These are phyloP conservation scores for Xylaria sp. DNA, from an alignment of 2,329 filamentous ascomycete genomes.

Conservation along the genomic window DNA sequence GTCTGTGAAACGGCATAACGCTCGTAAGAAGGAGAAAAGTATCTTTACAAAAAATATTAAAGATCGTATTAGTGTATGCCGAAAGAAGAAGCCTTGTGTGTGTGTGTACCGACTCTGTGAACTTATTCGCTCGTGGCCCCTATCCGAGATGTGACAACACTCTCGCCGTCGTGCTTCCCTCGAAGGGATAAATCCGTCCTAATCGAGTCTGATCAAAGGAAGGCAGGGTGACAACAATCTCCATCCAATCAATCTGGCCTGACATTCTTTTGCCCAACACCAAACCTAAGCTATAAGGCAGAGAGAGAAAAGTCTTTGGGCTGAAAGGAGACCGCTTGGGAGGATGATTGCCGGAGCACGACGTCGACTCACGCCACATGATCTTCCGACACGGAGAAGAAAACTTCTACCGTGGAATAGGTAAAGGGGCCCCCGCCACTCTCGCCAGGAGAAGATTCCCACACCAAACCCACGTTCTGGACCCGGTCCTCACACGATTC, in stretches of 20 bases:
- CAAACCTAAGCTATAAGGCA: neutral
- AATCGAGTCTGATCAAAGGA: neutral
- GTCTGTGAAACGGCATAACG: constrained; percentile 18
- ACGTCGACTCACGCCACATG: neutral
- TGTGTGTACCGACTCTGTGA: neutral
- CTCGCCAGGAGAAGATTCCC: neutral
- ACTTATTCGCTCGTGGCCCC: neutral
- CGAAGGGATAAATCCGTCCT: neutral
- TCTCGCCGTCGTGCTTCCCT: constrained; percentile 5
- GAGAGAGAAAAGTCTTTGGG: neutral
- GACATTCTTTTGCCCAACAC: constrained; percentile 4
- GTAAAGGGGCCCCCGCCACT: neutral
- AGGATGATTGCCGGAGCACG: constrained; percentile 3
- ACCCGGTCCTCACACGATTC: neutral
- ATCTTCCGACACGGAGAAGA: neutral
- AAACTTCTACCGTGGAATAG: neutral
- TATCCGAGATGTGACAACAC: constrained; percentile 9
- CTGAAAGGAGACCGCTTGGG: neutral
- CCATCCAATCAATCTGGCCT: neutral
- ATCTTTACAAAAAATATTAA: neutral
- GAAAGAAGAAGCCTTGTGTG: neutral
- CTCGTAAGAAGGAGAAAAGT: neutral
- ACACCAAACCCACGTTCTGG: neutral
- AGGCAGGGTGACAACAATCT: neutral
- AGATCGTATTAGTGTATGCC: neutral